Evolutionary conservation across 371 early-diverging fungal genomes (phyloP).

Genomic region (Mucor indicus): DNA sequence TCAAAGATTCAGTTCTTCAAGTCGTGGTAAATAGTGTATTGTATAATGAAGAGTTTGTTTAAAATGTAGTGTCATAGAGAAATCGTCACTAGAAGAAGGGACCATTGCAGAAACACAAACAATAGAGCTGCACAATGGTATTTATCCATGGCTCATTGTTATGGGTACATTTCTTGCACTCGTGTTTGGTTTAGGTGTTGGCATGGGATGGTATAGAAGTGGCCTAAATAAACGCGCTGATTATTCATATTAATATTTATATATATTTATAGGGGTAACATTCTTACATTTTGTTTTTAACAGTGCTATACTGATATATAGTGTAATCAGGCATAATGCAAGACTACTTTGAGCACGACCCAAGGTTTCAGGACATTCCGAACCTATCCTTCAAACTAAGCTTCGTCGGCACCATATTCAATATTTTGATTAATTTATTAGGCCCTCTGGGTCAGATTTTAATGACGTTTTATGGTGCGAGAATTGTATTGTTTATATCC

Average conservation of each 20-base stretch:
- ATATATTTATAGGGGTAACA: slow-evolving; percentile 1
- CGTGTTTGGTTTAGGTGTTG: slow-evolving; percentile 49
- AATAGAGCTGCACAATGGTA: too few species aligned
- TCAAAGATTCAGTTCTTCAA: too few species aligned
- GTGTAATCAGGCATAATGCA: slow-evolving; percentile 20
- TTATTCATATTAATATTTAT: neutral
- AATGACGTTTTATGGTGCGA: slow-evolving; percentile 10
- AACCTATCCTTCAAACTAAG: slow-evolving; percentile 20
- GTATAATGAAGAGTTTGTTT: too few species aligned
- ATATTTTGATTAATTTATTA: slow-evolving; percentile 28
- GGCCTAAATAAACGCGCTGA: too few species aligned
- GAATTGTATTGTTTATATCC: slow-evolving; percentile 23
- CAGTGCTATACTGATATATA: neutral
- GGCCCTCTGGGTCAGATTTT: slow-evolving; percentile 30
- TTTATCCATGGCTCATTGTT: slow-evolving; percentile 59
- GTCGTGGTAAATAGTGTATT: too few species aligned
- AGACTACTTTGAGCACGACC: slow-evolving; percentile 21
- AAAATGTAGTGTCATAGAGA: too few species aligned
- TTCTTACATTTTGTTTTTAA: too few species aligned
- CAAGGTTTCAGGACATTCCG: neutral
- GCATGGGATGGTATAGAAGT: slow-evolving; percentile 32
- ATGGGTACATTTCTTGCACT: slow-evolving; percentile 52
- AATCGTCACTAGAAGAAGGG: neutral
- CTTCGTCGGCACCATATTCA: slow-evolving; percentile 31
- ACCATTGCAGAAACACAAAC: too few species aligned